Base-by-base conservation (phyloP, 805 yeast species). In the Zygosaccharomyces rouxii region DNA sequence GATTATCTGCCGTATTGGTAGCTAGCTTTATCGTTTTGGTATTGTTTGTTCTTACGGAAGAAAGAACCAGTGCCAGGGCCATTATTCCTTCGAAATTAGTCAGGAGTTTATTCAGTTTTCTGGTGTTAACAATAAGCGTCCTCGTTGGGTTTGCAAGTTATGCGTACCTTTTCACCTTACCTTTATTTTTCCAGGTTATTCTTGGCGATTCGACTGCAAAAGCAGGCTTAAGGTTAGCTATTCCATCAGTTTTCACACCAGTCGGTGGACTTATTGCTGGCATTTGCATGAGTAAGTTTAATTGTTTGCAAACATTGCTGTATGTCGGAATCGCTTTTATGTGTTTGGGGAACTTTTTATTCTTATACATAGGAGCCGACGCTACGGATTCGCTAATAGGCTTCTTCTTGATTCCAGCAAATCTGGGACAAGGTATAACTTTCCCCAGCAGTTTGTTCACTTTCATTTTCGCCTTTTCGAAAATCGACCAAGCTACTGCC, bases 181-280 rank as follows among this genome's bases (percentile, higher is more conserved):
- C 77, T 1, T 57, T 72, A 23, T 61, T 72, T 31, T 72, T 74
- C 42, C 77, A 73, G 50, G 62, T 73, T 16, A 71, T 68, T 1
- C 56, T 70, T 13, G 72, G 70, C 2, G 76, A 73, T 51, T 47
- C 73, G 0, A 64, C 74, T 2, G 63, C 76, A 3, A 56, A 57
- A 51, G 73, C 75, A 5, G 77, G 77, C 2, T 54, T 72, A 16
- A 56, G 77, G 45, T 58, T 74, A 35, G 68, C 71, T 2, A 64
- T 71, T 16, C 77, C 76, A 4, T 67, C 76, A 3, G 44, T 70
- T 14, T 68, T 69, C 33, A 72, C 74, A 1, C 73, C 76, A n/a
- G 62, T 72, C 22, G 77, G 77, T 4, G 70, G 76, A 2, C 47
- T 74, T 16, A 56, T 65, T 6, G 66, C 76, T 0, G 77, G 76